phyloP scores from a whole-genome alignment of 2,329 filamentous ascomycete genomes.

The Colletotrichum magnum region DNA sequence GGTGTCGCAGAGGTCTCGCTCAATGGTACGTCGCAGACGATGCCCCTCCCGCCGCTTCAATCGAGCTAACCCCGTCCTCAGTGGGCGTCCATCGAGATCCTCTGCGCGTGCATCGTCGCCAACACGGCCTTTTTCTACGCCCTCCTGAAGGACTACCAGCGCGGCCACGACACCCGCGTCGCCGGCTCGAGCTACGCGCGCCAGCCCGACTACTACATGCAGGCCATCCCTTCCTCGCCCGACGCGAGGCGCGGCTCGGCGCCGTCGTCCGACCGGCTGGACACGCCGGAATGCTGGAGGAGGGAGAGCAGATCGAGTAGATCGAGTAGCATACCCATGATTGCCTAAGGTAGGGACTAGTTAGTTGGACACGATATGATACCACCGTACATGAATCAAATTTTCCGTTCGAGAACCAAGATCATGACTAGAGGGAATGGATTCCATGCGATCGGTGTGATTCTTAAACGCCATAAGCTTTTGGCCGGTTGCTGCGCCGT shows the following conservation, averaged over 20 bases:
- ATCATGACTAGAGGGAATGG: not conserved
- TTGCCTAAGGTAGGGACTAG: slow-evolving; percentile 13
- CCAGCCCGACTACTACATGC: slow-evolving; percentile 36
- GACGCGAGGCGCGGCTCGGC: slow-evolving; percentile 15
- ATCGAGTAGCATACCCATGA: slow-evolving; percentile 28
- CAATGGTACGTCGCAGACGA: slow-evolving; percentile 42
- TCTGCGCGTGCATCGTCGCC: slow-evolving; percentile 50
- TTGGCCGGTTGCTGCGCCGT: not conserved
- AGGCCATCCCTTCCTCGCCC: slow-evolving; percentile 25
- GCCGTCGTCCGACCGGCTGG: slow-evolving; percentile 8
- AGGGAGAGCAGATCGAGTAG: slow-evolving; percentile 27
- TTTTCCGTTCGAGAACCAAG: not conserved
- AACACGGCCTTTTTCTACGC: slow-evolving; percentile 51
- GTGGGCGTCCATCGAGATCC: slow-evolving; percentile 52
- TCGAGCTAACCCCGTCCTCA: slow-evolving; percentile 18
- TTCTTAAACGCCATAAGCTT: not conserved
- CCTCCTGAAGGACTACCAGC: slow-evolving; percentile 45
- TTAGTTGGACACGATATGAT: not conserved
- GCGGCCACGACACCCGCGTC: slow-evolving; percentile 43
- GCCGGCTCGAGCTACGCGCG: slow-evolving; percentile 28
- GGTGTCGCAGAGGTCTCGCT: slow-evolving; percentile 48
- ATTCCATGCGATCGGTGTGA: not conserved
- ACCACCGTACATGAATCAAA: not conserved
- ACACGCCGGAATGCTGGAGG: slow-evolving; percentile 19
- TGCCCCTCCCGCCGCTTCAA: not conserved